phyloP scores from a whole-genome alignment of 2,329 filamentous ascomycete species.

The Ophiosphaerella herpotricha region DNA sequence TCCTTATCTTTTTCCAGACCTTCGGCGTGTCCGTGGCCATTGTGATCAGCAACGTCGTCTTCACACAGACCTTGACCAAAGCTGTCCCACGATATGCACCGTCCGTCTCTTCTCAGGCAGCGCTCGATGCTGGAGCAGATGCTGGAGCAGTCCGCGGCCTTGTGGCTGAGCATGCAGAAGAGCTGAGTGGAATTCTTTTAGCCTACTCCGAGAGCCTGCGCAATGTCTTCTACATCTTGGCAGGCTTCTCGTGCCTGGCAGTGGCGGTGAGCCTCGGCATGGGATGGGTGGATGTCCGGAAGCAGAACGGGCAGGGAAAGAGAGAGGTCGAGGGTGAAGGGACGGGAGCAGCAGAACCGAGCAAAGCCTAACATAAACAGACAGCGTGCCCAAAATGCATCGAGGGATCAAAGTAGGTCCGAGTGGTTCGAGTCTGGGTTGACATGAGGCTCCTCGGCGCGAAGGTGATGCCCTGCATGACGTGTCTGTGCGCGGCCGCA shows the following conservation, averaged over 20 bases:
- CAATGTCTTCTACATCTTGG: conserved; percentile 32
- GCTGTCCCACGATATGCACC: conserved; percentile 26
- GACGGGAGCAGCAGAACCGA: no score
- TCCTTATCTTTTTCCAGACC: conserved; percentile 45
- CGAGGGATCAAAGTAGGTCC: no score
- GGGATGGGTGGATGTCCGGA: conserved; percentile 32
- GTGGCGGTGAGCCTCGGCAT: conserved; percentile 22
- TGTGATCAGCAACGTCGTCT: conserved; percentile 35
- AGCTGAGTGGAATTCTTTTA: conserved; percentile 24
- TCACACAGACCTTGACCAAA: conserved; percentile 26
- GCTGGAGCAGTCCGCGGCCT: conserved; percentile 27
- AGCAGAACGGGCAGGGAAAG: conserved; percentile 10
- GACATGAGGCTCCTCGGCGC: no score
- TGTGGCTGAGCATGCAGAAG: conserved; percentile 16
- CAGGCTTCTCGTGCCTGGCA: conserved; percentile 13
- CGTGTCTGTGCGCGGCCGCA: conserved; percentile 17
- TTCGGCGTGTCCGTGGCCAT: conserved; percentile 38
- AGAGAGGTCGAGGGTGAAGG: no score
- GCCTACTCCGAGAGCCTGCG: conserved; percentile 30
- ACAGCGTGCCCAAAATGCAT: no score
- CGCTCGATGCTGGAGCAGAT: conserved; percentile 29
- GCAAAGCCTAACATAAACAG: no score
- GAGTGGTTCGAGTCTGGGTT: no score
- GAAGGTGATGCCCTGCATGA: conserved; percentile 6
- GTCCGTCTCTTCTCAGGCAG: conserved; percentile 23